Base-by-base conservation (phyloP, 2,329 filamentous ascomycete genomes). In the Cladosporium sp. region DNA sequence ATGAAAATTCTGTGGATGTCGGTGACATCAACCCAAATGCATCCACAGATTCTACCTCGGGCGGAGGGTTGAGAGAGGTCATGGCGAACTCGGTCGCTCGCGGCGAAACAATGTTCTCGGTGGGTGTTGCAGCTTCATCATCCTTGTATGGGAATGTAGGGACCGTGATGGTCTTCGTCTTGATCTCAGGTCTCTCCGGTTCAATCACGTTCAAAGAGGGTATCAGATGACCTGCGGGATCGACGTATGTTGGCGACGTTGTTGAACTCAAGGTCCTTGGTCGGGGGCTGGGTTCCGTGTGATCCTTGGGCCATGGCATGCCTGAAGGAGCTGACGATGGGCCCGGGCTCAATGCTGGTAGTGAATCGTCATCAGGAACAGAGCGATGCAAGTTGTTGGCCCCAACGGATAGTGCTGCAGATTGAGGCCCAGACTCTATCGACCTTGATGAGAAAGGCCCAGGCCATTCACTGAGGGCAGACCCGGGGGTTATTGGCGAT, bases 301-400 rank as follows among this genome's bases (percentile, higher is more conserved):
- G 72, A 43, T 76, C 74, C 43, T 72, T 72, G 7, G 72, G 71
- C 80, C 82, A 85, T 1, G 78, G 77, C 49, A 81, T 78, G 46
- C 72, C 81, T 7, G 81, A 80, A 1, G 84, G 84, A 2, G 84
- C 83, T 2, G 83, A 86, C 0, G 82, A 84, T 9, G 84, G 83
- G 0, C 83, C 83, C 0, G 82, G 78, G 29, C 62, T 66, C n/a
- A 69, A 54, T 8, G 56, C 57, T 2, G 64, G 59, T 4, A 65
- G 54, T 25, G 63, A 62, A 35, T 65, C 54, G 18, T 48, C 33
- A 6, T 43, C 41, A 25, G 48, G 48, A 30, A 43, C 38, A 11
- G 48, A 33, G 2, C 38, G 11, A n/a, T 43, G 33, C 16, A 43
- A 39, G 33, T 32, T 38, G 12, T 22, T 40, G n/a, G 48, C 41